A percentile compares a stretch with the other conserved stretches of the same genome.
Evolutionary conservation across 1,139 yeast species (phyloP).

Genomic region (Eremothecium cymbalariae): DNA sequence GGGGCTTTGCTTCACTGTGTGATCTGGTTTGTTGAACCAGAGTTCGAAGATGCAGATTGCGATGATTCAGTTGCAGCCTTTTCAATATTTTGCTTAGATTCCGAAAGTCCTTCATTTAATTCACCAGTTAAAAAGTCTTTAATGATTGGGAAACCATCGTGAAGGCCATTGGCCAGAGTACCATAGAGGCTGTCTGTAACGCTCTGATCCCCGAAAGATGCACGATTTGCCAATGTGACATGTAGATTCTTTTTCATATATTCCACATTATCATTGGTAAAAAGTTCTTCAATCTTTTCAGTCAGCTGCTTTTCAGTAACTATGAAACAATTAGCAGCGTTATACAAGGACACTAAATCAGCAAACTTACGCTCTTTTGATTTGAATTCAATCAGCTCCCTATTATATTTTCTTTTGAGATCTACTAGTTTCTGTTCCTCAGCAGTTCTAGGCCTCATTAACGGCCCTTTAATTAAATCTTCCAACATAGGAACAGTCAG

Average conservation of each 20-base stretch:
- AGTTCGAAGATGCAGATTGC: no score
- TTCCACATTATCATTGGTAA: conserved; percentile 21
- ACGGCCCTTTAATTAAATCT: conserved; percentile 54
- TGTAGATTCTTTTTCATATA: conserved; percentile 15
- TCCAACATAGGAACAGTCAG: conserved; percentile 79
- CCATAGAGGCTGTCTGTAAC: conserved; percentile 32
- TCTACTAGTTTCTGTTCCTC: conserved; percentile 49
- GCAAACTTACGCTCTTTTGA: conserved; percentile 44
- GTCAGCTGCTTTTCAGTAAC: conserved; percentile 32
- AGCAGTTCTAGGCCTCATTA: conserved; percentile 62
- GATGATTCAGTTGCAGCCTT: conserved; percentile 16
- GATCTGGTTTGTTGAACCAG: no score
- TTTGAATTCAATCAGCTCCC: conserved; percentile 39
- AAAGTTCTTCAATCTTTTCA: conserved; percentile 31
- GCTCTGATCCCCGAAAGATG: no score
- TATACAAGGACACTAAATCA: conserved; percentile 60
- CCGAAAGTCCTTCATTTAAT: conserved; percentile 16
- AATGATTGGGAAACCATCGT: conserved; percentile 29
- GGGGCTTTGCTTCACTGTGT: no score
- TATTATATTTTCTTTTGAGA: conserved; percentile 47
- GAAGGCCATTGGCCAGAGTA: conserved; percentile 24
- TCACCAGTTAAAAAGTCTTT: conserved; percentile 31
- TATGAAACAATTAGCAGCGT: conserved; percentile 47
- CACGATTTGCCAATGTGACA: no score
- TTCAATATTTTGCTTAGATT: conserved; percentile 15